Conservation (phyloP, 306 rosid genomes). For the Astragalus membranaceus region DNA sequence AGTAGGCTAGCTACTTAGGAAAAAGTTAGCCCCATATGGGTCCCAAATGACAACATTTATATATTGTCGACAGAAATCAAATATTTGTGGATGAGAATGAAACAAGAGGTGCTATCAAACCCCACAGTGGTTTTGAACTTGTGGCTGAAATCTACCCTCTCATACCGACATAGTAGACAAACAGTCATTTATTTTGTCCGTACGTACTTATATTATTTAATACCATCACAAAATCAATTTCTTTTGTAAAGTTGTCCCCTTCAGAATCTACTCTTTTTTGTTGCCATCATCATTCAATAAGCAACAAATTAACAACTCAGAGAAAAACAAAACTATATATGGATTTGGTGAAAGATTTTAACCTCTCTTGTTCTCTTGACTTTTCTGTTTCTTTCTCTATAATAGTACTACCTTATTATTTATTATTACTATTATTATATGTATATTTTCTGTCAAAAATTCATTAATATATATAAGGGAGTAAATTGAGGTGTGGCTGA, state of each 20-base stretch:
- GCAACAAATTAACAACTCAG: not conserved
- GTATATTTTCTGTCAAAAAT: not conserved
- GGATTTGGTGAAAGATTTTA: conserved; percentile 10
- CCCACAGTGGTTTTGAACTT: conserved; percentile 36
- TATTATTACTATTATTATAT: not conserved
- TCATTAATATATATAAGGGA: not conserved
- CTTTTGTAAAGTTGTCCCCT: not conserved
- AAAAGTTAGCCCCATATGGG: too few relatives aligned
- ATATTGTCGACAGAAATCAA: too few relatives aligned
- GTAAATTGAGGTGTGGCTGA: not conserved
- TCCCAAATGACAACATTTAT: too few relatives aligned
- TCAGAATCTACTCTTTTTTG: not conserved
- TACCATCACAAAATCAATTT: not conserved
- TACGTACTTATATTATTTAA: not conserved
- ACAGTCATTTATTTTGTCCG: not conserved
- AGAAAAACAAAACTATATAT: conserved; percentile 14
- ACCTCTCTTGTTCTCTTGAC: conserved; percentile 25
- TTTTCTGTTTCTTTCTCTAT: not conserved
- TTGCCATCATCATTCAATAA: conserved; percentile 3
- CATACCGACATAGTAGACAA: conserved; percentile 24
- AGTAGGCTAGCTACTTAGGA: too few relatives aligned
- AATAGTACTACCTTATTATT: not conserved
- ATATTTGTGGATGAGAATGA: conserved; percentile 42
- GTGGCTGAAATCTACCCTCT: conserved; percentile 43
- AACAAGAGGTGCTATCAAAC: conserved; percentile 13